A percentile compares a stretch with the other conserved stretches of the same genome.
Evolutionary conservation across 2,329 filamentous ascomycete species (phyloP).

Genomic region (Rutstroemia sp.): DNA sequence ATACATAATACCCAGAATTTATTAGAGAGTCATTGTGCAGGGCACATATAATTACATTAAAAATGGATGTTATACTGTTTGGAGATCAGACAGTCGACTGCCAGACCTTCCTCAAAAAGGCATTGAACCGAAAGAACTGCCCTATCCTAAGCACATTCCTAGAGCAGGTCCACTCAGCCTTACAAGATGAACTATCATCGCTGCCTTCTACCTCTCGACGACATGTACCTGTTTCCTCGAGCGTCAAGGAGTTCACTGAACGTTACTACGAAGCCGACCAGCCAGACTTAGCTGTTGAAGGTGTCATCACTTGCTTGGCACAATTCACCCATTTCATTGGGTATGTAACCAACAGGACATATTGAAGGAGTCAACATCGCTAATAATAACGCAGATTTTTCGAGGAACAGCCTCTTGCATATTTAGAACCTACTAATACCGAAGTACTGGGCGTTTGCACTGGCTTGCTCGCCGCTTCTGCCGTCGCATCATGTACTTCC

Average conservation of each 20-base stretch:
- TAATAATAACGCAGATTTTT: constrained; percentile 6
- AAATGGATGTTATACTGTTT: constrained; percentile 19
- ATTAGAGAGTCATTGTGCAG: constrained; percentile 2
- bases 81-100: constrained; percentile 18
- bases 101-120: constrained; percentile 15
- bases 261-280: constrained; percentile 49
- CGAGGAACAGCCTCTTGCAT: constrained; percentile 3
- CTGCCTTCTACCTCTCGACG: constrained; percentile 49
- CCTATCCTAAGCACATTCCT: constrained; percentile 39
- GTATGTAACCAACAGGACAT: constrained; percentile 34
- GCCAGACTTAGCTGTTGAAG: constrained; percentile 56
- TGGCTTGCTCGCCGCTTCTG: constrained; percentile 28
- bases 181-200: constrained; percentile 51
- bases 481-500: constrained; percentile 25
- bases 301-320: constrained; percentile 54
- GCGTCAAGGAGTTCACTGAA: constrained; percentile 56
- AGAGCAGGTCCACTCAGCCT: constrained; percentile 46
- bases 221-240: constrained; percentile 54
- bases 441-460: constrained; percentile 23
- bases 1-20: neutral
- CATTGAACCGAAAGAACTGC: constrained; percentile 14
- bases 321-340: constrained; percentile 64
- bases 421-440: constrained; percentile 3
- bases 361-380: neutral
- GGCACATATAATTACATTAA: constrained; percentile 11